These are phyloP conservation scores for Tricholoma matsutake DNA, from an alignment of 768 basidiomycete species.

Conservation along the genomic window DNA sequence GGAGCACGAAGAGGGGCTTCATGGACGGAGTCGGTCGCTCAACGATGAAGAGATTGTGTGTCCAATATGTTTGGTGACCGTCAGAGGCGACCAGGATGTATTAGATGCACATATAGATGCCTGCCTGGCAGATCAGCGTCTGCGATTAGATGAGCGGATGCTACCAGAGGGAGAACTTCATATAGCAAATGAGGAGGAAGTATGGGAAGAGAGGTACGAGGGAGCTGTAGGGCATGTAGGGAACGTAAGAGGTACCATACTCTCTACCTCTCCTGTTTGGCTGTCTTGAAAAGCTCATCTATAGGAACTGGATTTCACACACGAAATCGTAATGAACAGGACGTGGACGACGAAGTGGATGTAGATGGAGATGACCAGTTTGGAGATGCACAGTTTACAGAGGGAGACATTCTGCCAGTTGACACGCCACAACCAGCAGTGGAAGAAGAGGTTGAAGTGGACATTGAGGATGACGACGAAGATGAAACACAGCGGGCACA, in stretches of 20 bases:
- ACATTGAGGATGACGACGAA: constrained; percentile 39
- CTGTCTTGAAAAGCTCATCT: background rate
- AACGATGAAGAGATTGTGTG: constrained; percentile 51
- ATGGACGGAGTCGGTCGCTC: constrained; percentile 26
- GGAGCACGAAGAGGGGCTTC: constrained; percentile 51
- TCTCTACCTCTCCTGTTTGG: no score
- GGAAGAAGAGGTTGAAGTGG: constrained; percentile 40
- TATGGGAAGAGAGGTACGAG: constrained; percentile 27
- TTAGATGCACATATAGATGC: constrained; percentile 80
- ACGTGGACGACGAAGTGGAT: constrained; percentile 79
- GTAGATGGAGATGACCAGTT: constrained; percentile 79
- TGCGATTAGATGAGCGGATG: constrained; percentile 41
- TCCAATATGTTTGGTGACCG: constrained; percentile 59
- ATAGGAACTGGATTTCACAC: constrained; percentile 72
- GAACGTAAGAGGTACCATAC: constrained; percentile 40
- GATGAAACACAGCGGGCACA: constrained; percentile 29
- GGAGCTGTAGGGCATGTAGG: constrained; percentile 42
- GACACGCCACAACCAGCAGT: constrained; percentile 21
- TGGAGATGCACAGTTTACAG: constrained; percentile 74
- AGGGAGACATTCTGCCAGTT: constrained; percentile 58
- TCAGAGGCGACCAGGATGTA: constrained; percentile 69
- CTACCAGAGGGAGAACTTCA: constrained; percentile 31
- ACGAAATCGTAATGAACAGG: constrained; percentile 51
- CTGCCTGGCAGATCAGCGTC: constrained; percentile 60
- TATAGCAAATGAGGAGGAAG: constrained; percentile 26